Evolutionary conservation across 169 alveolate genomes (phyloP), one percentile per base, ranked within the genome.

Genomic region (Plasmodium berghei): DNA sequence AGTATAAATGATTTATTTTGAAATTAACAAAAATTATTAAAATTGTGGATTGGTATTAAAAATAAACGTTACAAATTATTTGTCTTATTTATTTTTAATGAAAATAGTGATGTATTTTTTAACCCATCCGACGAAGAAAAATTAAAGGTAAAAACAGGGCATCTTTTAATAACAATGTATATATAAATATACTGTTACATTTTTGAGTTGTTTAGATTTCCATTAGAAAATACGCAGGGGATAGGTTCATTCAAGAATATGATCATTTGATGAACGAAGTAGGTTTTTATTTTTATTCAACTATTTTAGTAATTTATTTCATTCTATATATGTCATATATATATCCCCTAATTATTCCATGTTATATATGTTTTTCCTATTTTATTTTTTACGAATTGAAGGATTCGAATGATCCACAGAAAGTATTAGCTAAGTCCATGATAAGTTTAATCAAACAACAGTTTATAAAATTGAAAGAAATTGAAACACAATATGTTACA

Each of bases 221-320:
- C 16, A 77, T 77, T 71, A 63, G 54, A 59, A 77, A 64, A 55
- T 77, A 77, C 14, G 89, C 89, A 64, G 89, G 89, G 28, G 63
- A 20, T 4, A 42, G 72, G 26, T 77, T 77, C 56, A 77, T 77
- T 20, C 58, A 77, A 45, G 89, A 77, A 12, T 77, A 77, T 64
- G 89, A 77, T n/a, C 49, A 45, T 49, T 63, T 77, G 34, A 63
- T 77, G 80, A 16, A 64, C 14, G 77, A 63, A 52, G 89, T 77
- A 24, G 22, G 75, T 63, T 58, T 64, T 63, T 45, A 12, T 56
- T 5, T 20, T 49, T 62, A 18, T 75, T 48, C 52, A 48, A 20
- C 52, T 70, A 9, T 71, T 16, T 69, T 22, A 5, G 46, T 9
- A 20, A n/a, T 24, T 18, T 69, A 40, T 69, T 20, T n/a, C 14